Evolutionary conservation across 2,329 filamentous ascomycete genomes (phyloP), one percentile per base, ranked within the genome.

Genomic region (Diaporthe vexans): DNA sequence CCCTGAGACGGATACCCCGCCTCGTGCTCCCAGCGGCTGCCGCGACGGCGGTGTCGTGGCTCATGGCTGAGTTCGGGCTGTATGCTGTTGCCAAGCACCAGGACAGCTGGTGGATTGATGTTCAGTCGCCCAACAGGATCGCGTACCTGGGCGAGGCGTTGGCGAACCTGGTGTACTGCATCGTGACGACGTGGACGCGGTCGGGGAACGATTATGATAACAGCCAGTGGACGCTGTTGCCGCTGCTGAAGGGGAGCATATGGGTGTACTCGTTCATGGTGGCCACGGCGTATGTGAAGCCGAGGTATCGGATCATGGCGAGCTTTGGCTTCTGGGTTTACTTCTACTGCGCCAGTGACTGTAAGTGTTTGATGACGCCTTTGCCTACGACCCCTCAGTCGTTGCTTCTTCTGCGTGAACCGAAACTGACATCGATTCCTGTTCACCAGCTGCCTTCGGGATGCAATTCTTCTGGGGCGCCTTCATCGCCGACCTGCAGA

Each of bases 391-490:
- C 40, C 37, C 35, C 37, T 37, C 24, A 35, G 8, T 4, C 21
- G 15, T 48, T 15, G 19, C 7, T 29, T 37, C 0, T 52, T 2
- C 24, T 17, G 19, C 9, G 26, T 15, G 29, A 13, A 1, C 17
- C 11, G 24, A 9, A 4, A 52, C 43, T 52, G 58, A 79, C 79
- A 71, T 78, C 61, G 21, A 4, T 10, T n/a, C 10, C 15, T 29
- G 21, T 29, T 13, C 21, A 19, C 3, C 63, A 86, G 85, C 84
- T 40, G 82, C 82, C 48, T 89, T 89, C 75, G 87, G 88, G 65
- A 88, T 89, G 82, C 91, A 91, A 80, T 89, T 91, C 79, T 89
- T 91, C 81, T 88, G 88, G 74, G 91, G 91, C 75, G 90, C 90
- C 78, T 89, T 92, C 78, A 84, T 93, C 40, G 88, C 89, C 43